Evolutionary conservation across 202 grass and related monocot genomes (phyloP), one percentile per base, ranked within the genome.

Genomic region (Hordeum pubiflorum): DNA sequence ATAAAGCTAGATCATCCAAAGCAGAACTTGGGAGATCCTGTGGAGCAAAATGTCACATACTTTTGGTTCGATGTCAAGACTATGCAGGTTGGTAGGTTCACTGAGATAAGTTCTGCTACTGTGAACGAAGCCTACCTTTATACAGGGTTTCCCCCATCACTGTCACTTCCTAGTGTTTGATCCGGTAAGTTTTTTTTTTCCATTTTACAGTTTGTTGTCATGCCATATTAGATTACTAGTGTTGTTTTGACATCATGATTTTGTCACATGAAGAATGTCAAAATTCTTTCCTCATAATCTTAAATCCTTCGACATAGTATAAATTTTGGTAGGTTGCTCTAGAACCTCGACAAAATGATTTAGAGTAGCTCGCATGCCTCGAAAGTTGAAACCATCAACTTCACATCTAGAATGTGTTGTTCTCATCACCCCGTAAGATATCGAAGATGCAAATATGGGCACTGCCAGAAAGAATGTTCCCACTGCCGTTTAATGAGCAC

Each of bases 41-140:
- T 80, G 36, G 70, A 76, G 40, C 70, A 9, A 56, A 69, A 84
- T 81, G 63, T 84, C 21, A 79, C 79, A 7, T 88, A 76, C 74
- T 84, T 70, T 41, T 63, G 33, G n/a, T 74, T 88, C 10, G 63
- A 88, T 56, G 15, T 81, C 55, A 88, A 84, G 38, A 84, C 54
- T 21, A 55, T 88, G 86, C 81, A 76, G 31, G 22, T 88, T 55
- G 63, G 54, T 36, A 80, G 55, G 50, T 88, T 88, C 50, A 71
- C 76, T 17, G 70, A 59, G 63, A 88, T 83, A 17, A 40, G 4
- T 32, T 55, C 64, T 41, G 56, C 11, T 63, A 81, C 55, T 36
- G 81, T 88, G 5, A 84, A 23, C 1, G 86, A 88, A 71, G 81
- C 77, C 4, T 84, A 88, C 56, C 70, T 88, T 41, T 84, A 80